These are phyloP conservation scores for Cyclocybe aegerita DNA, from an alignment of 768 basidiomycete genomes.

Conservation along the genomic window DNA sequence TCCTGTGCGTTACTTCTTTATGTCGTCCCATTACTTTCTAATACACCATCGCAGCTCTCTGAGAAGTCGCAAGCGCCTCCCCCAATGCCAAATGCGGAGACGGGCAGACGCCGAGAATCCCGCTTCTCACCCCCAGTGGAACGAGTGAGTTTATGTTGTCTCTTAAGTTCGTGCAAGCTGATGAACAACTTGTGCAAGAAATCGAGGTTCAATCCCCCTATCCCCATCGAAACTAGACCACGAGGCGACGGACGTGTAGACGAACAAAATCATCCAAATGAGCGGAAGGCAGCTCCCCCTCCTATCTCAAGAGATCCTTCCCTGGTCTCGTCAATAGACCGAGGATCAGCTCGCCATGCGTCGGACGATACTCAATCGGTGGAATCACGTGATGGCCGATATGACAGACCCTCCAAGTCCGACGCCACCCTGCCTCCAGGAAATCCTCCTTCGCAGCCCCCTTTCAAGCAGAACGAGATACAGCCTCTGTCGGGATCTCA, in stretches of 20 bases:
- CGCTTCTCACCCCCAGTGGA: conserved; percentile 6
- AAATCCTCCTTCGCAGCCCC: not conserved
- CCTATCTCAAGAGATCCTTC: conserved; percentile 28
- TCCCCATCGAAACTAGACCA: not conserved
- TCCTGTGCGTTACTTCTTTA: not conserved
- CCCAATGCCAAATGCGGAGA: not conserved
- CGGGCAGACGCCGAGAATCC: conserved; percentile 4
- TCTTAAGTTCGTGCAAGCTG: not conserved
- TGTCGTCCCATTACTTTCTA: not conserved
- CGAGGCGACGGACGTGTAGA: not conserved
- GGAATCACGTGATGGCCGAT: conserved; percentile 2
- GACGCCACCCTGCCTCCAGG: not conserved
- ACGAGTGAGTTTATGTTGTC: not conserved
- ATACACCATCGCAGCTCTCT: not conserved
- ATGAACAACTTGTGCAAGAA: not conserved
- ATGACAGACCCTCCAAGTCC: not conserved
- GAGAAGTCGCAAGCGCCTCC: not conserved
- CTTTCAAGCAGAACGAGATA: not conserved
- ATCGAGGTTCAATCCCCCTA: not conserved
- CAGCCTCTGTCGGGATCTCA: too few species aligned
- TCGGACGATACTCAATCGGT: conserved; percentile 14
- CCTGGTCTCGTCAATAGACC: conserved; percentile 21
- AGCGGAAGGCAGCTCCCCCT: conserved; percentile 22
- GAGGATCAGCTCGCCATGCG: conserved; percentile 14
- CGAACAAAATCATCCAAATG: not conserved